Base-by-base conservation (phyloP, 352 stramenopile species). In the Phytopythium ostracodes region DNA sequence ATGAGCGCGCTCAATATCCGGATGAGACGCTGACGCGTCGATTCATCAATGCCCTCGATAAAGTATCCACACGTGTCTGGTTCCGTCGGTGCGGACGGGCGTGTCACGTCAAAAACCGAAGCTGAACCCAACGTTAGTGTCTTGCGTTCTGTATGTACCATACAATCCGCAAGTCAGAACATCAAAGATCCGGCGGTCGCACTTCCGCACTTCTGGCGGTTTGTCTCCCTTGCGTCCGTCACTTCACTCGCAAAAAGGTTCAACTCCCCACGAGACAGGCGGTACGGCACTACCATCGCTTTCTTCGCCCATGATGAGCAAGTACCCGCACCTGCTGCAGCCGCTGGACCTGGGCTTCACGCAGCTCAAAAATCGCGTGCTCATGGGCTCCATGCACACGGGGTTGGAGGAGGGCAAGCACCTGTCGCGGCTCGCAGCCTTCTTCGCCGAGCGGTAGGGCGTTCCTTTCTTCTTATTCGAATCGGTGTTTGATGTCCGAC, bases 361-460 rank as follows among this genome's bases (percentile, higher is more conserved):
- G 44, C 79, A 78, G 65, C 80, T 94, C 63, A 91, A 92, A 74
- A 94, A 94, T 70, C 79, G 86, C 61, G 77, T 91, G 65, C 73
- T 96, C 44, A 97, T 97, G 89, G 91, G 91, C 52, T 97, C 88
- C 57, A 97, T 97, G 88, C 91, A 97, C 75, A 96, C 88, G 56
- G 91, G 91, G 14, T 77, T 97, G 17, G 91, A 97, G 53, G 91
- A 97, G 67, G 79, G 78, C 49, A 81, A 77, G 65, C 76, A 76
- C 11, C 79, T 93, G 56, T 79, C 75, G 42, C 73, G 76, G 20
- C 96, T 99, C 73, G 97, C 92, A 7, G 79, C 83, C 43, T 99
- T 98, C 74, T 99, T 98, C 75, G 88, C 87, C 29, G 89, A 98
- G 70, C 83, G 96, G 77, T 87, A 44, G 20, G n/a, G 47, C 22